Base-by-base conservation (phyloP, 352 stramenopile species). In the Thalassiosira livingstoniorum region DNA sequence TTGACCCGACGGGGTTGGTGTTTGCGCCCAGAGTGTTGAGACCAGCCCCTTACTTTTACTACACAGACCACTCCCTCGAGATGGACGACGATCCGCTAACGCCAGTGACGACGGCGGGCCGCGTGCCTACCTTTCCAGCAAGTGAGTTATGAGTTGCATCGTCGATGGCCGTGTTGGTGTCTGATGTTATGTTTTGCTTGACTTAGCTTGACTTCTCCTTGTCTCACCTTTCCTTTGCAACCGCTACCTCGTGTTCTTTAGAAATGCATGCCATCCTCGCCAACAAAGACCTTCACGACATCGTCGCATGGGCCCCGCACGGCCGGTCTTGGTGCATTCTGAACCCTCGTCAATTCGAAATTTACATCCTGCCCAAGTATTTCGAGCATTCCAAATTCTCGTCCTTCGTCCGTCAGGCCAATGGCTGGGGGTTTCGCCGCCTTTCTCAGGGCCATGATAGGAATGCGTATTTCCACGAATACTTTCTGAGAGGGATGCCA, bases 351-450 rank as follows among this genome's bases (percentile, higher is more conserved):
- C 80, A 87, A 18, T 94, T 94, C 61, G 86, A 92, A 69, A 72
- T 77, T 3, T 60, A 73, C 5, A 85, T 95, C 15, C 75, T 94
- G 25, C 91, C 91, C 39, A 71, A 47, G 2, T 94, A 91, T 76
- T 95, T 95, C 75, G 83, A 92, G 51, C 90, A 93, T 75, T 84
- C 85, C 53, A 95, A 94, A 67, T 93, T 90, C 70, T 86, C 87
- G 2, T 94, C 86, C 15, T 97, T 97, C 74, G 91, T 95, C 55
- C 78, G 94, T 11, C 93, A 96, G 64, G 87, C 92, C 2, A 95
- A 95, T 74, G 85, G 93, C 0, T 96, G 94, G 85, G 93, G 93
- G 29, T 96, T 96, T 57, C 84, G 89, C 18, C 72, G 92, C 35
- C 83, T 95, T 21, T 90, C 86, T 10, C 87, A 92, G 57, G 91